Conservation (phyloP, 352 stramenopile genomes). For the Globisporangium okanoganense region DNA sequence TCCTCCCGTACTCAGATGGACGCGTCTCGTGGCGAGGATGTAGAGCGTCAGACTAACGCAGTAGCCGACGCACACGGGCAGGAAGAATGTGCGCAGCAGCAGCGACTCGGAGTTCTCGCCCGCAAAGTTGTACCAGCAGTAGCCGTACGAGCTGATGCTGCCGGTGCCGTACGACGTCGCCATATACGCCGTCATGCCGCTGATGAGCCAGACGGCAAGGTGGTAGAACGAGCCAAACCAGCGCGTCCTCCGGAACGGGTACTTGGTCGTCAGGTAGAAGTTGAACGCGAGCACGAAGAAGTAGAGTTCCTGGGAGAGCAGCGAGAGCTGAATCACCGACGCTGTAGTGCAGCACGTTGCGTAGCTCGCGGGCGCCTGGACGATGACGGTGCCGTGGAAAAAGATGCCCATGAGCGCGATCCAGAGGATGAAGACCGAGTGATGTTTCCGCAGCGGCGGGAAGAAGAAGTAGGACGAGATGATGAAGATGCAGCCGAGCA, state of each 20-base stretch:
- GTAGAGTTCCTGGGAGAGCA: slow-evolving; percentile 81
- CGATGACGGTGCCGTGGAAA: slow-evolving; percentile 70
- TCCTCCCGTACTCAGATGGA: slow-evolving; percentile 50
- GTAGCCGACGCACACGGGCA: slow-evolving; percentile 50
- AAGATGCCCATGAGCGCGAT: slow-evolving; percentile 78
- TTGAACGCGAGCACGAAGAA: slow-evolving; percentile 83
- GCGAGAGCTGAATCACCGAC: slow-evolving; percentile 59
- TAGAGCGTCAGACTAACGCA: slow-evolving; percentile 71
- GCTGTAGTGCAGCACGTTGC: slow-evolving; percentile 57
- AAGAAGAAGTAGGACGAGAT: slow-evolving; percentile 80
- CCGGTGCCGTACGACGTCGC: slow-evolving; percentile 38
- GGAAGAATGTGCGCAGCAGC: slow-evolving; percentile 64
- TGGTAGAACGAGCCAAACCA: slow-evolving; percentile 74
- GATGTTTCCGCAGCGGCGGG: slow-evolving; percentile 73
- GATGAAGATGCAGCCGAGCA: slow-evolving; percentile 76
- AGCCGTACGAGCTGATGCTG: slow-evolving; percentile 70
- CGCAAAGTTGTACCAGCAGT: slow-evolving; percentile 70
- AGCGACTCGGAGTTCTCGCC: slow-evolving; percentile 49
- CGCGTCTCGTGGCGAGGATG: slow-evolving; percentile 62
- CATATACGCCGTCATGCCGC: slow-evolving; percentile 45
- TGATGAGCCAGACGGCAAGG: slow-evolving; percentile 54
- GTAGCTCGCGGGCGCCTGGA: slow-evolving; percentile 44
- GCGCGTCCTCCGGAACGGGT: slow-evolving; percentile 74
- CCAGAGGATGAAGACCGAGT: slow-evolving; percentile 77
- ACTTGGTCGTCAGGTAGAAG: slow-evolving; percentile 88